Conservation (phyloP, 495 filamentous ascomycete species). For the Penicillium herquei region DNA sequence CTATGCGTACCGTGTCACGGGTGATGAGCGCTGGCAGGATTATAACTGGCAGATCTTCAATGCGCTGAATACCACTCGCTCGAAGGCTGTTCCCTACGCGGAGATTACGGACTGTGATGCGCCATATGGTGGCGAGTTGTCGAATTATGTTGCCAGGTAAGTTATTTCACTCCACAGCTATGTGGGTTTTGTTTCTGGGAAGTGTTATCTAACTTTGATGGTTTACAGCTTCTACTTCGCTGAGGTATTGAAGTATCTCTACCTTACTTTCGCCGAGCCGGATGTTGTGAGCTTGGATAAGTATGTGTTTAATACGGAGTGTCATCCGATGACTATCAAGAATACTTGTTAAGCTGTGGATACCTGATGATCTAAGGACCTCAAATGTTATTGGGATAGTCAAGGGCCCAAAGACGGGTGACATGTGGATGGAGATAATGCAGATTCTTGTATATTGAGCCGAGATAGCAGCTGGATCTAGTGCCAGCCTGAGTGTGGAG, state of each 20-base stretch:
- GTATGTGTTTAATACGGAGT: constrained; percentile 55
- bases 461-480: too few species aligned
- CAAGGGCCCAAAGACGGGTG: too few species aligned
- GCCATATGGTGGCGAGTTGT: constrained; percentile 49
- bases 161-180: neutral
- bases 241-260: constrained; percentile 56
- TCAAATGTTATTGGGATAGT: too few species aligned
- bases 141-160: constrained; percentile 37
- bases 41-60: constrained; percentile 46
- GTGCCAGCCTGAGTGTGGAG: too few species aligned
- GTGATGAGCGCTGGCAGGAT: constrained; percentile 39
- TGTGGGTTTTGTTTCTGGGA: neutral
- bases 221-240: constrained; percentile 44
- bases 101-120: constrained; percentile 60
- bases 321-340: constrained; percentile 18
- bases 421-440: too few species aligned
- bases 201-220: neutral
- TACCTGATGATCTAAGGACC: neutral
- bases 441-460: too few species aligned
- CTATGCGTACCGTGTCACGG: constrained; percentile 46
- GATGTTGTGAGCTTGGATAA: constrained; percentile 52
- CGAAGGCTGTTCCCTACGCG: constrained; percentile 53
- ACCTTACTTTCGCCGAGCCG: constrained; percentile 48
- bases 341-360: constrained; percentile 5
- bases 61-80: constrained; percentile 56